Evolutionary conservation across 1,284 basidiomycete genomes (phyloP).

Genomic region (Prillingera fragicola): DNA sequence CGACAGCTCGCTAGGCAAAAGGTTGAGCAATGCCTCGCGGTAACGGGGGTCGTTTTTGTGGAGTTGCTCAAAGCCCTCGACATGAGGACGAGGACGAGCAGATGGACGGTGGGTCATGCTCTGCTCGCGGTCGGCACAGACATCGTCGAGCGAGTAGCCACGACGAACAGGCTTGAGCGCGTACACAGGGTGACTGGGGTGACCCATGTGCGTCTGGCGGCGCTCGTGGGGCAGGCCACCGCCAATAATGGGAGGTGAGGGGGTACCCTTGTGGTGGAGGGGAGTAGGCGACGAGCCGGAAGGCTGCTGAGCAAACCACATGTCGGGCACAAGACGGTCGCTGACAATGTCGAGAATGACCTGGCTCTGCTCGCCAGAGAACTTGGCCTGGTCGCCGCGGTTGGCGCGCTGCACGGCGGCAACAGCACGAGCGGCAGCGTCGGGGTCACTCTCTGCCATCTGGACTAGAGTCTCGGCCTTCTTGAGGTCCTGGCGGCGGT

Average conservation of each 20-base stretch:
- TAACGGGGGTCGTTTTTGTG: conserved; percentile 23
- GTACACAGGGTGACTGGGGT: conserved; percentile 1
- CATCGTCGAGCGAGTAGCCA: conserved; percentile 20
- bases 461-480: conserved; percentile 17
- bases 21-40: conserved; percentile 19
- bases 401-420: conserved; percentile 18
- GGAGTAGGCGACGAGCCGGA: conserved; percentile 19
- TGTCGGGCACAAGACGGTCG: conserved; percentile 17
- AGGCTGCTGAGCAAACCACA: conserved; percentile 17
- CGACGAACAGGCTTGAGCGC: conserved; percentile 17
- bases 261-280: conserved; percentile 1
- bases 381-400: conserved; percentile 19
- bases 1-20: conserved; percentile 20
- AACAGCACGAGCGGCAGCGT: conserved; percentile 17
- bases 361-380: conserved; percentile 11
- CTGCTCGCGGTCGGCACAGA: conserved; percentile 19
- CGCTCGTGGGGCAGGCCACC: background rate
- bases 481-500: conserved; percentile 22
- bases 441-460: conserved; percentile 20
- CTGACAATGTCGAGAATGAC: conserved; percentile 22
- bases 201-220: background rate
- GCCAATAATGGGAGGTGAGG: background rate
- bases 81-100: conserved; percentile 9
- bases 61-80: conserved; percentile 18
- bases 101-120: conserved; percentile 20